Evolutionary conservation across 805 yeast species (phyloP), one percentile per base, ranked within the genome.

Genomic region (Clavispora phyllophila): DNA sequence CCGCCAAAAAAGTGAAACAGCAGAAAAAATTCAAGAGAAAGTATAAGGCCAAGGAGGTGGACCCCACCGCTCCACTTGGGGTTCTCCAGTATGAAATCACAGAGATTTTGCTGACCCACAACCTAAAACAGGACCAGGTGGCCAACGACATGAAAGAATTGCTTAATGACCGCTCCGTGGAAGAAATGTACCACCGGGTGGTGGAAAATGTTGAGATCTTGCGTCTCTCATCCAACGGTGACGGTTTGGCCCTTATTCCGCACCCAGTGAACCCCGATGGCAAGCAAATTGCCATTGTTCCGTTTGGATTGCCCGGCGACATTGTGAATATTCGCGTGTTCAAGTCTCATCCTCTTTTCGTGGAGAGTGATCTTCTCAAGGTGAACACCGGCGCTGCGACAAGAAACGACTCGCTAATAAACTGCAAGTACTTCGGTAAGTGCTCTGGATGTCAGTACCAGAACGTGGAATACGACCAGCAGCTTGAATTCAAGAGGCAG

Each of bases 371-470:
- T 58, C 64, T 90, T 40, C 57, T 87, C 17, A 62, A 71, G 29
- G 75, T 87, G 4, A 53, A 66, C 3, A 46, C 48, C 9, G 39
- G 41, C 42, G 65, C 47, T 54, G 68, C 48, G 3, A 58, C 51
- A 36, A 65, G 78, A 56, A 72, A 87, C 46, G 82, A 85, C 52
- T 58, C 68, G 5, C 71, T 85, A 40, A 79, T 84, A 43, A 75
- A 75, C 50, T 88, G 96, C 66, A 73, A 78, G 49, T 93, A 93
- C 66, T 93, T 91, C 66, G 96, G 96, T 12, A 79, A 79, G 49
- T 90, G 97, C 61, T 87, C 96, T 1, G 98, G 98, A 3, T 90
- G 98, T 62, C 98, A 93, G 65, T 88, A 81, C 59, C 98, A 93
- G 60, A 80, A 80, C 61, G 66, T 89, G 26, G 71, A 76, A 2